Conservation (phyloP, 2,329 filamentous ascomycete species). For the Aspergillus ruber region DNA sequence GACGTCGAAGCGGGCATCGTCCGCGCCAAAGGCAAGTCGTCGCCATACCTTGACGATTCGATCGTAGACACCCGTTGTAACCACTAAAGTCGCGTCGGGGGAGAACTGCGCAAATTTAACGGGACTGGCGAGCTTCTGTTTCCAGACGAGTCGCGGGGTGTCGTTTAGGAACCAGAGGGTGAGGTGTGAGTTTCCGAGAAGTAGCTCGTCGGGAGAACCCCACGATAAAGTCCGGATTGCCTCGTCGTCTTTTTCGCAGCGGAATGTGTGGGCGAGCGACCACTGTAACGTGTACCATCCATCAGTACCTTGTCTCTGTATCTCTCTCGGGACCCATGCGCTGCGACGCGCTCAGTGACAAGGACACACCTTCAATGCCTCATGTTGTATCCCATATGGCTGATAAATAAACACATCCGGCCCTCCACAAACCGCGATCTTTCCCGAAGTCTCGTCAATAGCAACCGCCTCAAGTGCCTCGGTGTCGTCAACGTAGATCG, state of each 20-base stretch:
- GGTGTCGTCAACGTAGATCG: conserved; percentile 75
- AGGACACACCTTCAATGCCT: conserved; percentile 62
- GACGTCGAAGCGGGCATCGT: conserved; percentile 82
- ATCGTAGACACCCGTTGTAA: conserved; percentile 71
- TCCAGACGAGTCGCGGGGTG: conserved; percentile 57
- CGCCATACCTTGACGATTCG: conserved; percentile 89
- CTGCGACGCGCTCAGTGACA: neutral
- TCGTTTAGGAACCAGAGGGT: conserved; percentile 60
- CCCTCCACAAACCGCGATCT: conserved; percentile 70
- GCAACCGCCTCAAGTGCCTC: conserved; percentile 66
- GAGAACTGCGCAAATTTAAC: conserved; percentile 72
- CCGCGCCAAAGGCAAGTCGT: conserved; percentile 71
- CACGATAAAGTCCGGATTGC: conserved; percentile 65
- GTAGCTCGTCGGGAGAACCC: conserved; percentile 77
- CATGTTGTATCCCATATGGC: conserved; percentile 64
- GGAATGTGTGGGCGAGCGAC: conserved; percentile 51
- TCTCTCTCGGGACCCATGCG: too few species aligned
- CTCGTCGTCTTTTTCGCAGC: conserved; percentile 39
- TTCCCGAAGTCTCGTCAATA: conserved; percentile 75
- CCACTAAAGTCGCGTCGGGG: conserved; percentile 80
- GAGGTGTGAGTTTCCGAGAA: conserved; percentile 66
- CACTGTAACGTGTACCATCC: conserved; percentile 37
- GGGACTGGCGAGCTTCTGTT: conserved; percentile 63
- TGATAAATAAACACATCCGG: conserved; percentile 68
- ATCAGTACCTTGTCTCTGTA: conserved; percentile 11